Evolutionary conservation across 306 rosid species (phyloP), one percentile per base, ranked within the genome.

Genomic region (Calophaca sinica): DNA sequence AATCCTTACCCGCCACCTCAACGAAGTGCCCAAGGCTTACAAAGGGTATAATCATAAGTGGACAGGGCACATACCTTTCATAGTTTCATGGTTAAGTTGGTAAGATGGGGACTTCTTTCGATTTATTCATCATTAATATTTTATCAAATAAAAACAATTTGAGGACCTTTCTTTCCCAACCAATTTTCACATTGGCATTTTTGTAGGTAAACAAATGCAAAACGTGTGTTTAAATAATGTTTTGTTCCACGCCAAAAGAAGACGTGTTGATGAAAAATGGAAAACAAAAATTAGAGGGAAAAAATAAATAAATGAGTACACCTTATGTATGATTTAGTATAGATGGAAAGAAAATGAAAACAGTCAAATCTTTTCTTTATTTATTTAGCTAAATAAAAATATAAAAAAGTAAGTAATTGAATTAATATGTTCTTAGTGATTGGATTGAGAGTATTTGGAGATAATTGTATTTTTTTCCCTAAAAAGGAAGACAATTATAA

Each of bases 81-180:
- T 3, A 6, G 46, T 3, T 60, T 35, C 42, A 9, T 63, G 10
- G 14, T 5, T 9, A 53, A 70, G 75, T 70, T 70, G 75, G 75
- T 70, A 70, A 70, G 75, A 70, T 70, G n/a, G 63, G 51, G 74
- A 70, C 75, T 1, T 52, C 12, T 51, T 68, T 52, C 36, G 52
- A 15, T 36, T 36, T 49, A 63, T 6, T 5, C 44, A 6, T 70
- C 20, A 36, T 49, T 13, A 64, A 5, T 42, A 42, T 8, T 42
- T 33, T 33, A 33, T 33, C 4, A 20, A 20, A 35, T 62, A 20
- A 11, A 15, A 26, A 20, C 12, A 6, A 44, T 15, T 58, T 12
- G 3, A 12, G 26, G 41, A 6, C 7, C 28, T 66, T 45, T 7
- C 26, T 9, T 45, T 44, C n/a, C 4, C 3, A 45, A 45, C 4